These are phyloP conservation scores for Rutstroemia sp. DNA, from an alignment of 2,329 filamentous ascomycete species.

Conservation along the genomic window DNA sequence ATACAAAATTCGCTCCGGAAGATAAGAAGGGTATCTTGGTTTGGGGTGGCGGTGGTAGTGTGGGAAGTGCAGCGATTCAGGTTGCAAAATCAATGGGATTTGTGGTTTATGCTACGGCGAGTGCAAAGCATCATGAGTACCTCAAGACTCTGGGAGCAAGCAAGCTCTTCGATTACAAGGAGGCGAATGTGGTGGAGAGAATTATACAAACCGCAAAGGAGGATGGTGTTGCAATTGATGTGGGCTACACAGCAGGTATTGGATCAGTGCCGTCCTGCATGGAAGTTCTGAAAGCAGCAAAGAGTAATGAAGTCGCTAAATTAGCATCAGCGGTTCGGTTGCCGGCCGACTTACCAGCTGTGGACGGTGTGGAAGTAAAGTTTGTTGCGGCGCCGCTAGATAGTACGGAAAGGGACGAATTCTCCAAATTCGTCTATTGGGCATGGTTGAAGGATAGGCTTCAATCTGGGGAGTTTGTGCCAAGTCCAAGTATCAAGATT, in stretches of 20 bases:
- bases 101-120: constrained; percentile 32
- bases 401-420: constrained; percentile 32
- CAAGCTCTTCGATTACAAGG: constrained; percentile 18
- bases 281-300: constrained; percentile 47
- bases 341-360: constrained; percentile 35
- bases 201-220: constrained; percentile 24
- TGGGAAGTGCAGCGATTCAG: constrained; percentile 33
- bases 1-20: not conserved
- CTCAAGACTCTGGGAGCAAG: constrained; percentile 16
- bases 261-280: constrained; percentile 31
- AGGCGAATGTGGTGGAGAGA: constrained; percentile 15
- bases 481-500: constrained; percentile 33
- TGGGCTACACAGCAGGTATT: constrained; percentile 4
- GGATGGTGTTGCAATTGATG: constrained; percentile 1
- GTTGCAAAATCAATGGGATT: constrained; percentile 34
- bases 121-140: constrained; percentile 17
- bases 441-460: constrained; percentile 26
- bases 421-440: not conserved
- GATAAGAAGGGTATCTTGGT: constrained; percentile 22
- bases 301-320: constrained; percentile 38
- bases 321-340: constrained; percentile 47
- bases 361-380: not conserved
- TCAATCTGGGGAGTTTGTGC: constrained; percentile 17
- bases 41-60: constrained; percentile 17
- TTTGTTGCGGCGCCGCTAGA: constrained; percentile 41